Evolutionary conservation across 1,284 basidiomycete species (phyloP), one percentile per base, ranked within the genome.

Genomic region (Coniferiporia weirii): DNA sequence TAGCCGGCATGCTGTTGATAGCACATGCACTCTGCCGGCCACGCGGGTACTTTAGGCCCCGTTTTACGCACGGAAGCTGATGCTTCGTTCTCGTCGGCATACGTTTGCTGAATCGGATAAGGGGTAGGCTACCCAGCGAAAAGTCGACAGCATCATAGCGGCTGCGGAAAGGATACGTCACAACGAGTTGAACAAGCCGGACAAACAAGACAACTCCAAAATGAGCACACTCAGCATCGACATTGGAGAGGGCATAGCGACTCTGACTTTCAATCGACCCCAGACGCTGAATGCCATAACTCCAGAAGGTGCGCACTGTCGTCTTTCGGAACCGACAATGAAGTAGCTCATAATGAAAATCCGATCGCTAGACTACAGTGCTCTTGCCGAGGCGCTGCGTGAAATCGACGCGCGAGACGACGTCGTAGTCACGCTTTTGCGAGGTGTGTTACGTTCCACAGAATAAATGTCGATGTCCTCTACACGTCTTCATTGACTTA

Each of bases 231-330:
- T 84, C 32, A 73, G 69, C 0, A 72, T 86, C 50, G 67, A 80
- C 44, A 68, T 87, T 54, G 76, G 76, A 12, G 74, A 80, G 56
- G 75, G 79, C 17, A 86, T 89, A 61, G 87, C 87, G 10, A 87
- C 84, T 1, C 82, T 89, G 61, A 85, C 84, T 1, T 74, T 89
- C 53, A 82, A 85, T 61, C 76, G 83, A 19, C 84, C 85, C 1
- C 70, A 72, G 56, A 74, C 76, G 4, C 69, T 86, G 47, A 89
- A 89, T 66, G 83, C 87, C 0, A 71, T 89, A 49, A 83, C 79
- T 3, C 57, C 70, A 13, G 76, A 78, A 73, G 85, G 86, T 84
- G 49, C 47, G 71, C 38, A 9, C n/a, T 17, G 45, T 15, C 20
- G 51, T 13, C 19, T 36, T 27, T 27, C 27, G 5, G 19, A 4